Evolutionary conservation across 2,329 filamentous ascomycete species (phyloP).

Genomic region (Lasiodiplodia theobromae): DNA sequence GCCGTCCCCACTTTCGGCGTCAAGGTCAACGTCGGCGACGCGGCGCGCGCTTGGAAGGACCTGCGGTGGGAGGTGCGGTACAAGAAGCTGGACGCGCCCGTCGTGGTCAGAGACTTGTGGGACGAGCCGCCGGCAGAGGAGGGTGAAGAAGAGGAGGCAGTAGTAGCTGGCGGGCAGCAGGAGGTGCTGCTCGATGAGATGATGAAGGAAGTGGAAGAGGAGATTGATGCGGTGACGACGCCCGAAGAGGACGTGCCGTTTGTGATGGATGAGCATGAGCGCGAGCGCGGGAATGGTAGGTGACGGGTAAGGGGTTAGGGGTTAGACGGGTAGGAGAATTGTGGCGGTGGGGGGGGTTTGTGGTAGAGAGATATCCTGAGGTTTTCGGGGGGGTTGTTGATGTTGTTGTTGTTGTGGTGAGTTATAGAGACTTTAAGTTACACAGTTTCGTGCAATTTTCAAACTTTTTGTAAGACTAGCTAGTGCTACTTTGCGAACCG

Average conservation of each 20-base stretch:
- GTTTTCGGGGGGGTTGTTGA: no score
- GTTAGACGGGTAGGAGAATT: no score
- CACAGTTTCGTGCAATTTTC: no score
- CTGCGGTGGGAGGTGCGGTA: conserved; percentile 37
- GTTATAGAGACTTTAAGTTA: no score
- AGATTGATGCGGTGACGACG: no score
- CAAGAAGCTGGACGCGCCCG: conserved; percentile 36
- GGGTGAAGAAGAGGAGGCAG: background rate
- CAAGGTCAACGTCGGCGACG: conserved; percentile 28
- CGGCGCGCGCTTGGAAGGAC: conserved; percentile 28
- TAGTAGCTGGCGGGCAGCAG: background rate
- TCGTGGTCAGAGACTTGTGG: conserved; percentile 23
- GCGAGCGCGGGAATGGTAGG: background rate
- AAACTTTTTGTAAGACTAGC: no score
- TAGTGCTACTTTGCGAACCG: no score
- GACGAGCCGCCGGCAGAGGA: conserved; percentile 14
- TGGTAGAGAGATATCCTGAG: no score
- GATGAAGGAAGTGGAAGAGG: background rate
- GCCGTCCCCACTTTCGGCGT: conserved; percentile 43
- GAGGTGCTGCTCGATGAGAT: no score
- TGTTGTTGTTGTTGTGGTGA: no score
- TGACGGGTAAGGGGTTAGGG: background rate
- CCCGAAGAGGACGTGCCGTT: conserved; percentile 21
- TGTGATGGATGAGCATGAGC: background rate
- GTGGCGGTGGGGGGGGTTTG: no score